Percentiles rank a stretch among this genome's conserved stretches.
phyloP scores from a whole-genome alignment of 495 filamentous ascomycete species.

The Chaetomium cochliodes region DNA sequence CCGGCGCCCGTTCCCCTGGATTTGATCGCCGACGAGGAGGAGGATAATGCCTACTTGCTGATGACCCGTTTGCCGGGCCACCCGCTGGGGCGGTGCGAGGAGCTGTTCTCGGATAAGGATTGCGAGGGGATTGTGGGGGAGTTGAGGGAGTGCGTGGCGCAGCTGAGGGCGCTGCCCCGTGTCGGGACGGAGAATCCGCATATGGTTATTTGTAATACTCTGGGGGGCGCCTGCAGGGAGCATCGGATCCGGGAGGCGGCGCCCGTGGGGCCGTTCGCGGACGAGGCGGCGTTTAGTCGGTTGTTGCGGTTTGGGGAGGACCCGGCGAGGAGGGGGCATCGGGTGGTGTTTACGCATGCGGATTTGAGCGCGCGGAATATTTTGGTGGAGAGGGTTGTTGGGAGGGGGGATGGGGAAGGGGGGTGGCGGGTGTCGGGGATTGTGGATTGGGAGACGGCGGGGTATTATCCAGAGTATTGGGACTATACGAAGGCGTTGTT shows the following conservation, averaged over 20 bases:
- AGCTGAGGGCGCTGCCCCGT: conserved; percentile 31
- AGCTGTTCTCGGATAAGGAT: conserved; percentile 30
- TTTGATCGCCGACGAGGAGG: conserved; percentile 15
- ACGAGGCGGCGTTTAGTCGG: conserved; percentile 38
- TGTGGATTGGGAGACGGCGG: conserved; percentile 50
- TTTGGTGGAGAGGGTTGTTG: conserved; percentile 34
- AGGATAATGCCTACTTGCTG: conserved; percentile 26
- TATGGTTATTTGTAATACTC: conserved; percentile 31
- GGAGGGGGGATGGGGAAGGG: conserved; percentile 23
- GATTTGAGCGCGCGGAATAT: conserved; percentile 52
- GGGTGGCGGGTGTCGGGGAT: conserved; percentile 37
- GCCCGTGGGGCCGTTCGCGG: conserved; percentile 35
- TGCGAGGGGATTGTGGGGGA: conserved; percentile 27
- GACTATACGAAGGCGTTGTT: conserved; percentile 42
- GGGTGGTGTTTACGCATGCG: conserved; percentile 47
- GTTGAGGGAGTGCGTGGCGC: conserved; percentile 31
- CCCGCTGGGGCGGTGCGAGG: conserved; percentile 25
- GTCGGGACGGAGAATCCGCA: conserved; percentile 7
- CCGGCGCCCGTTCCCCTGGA: conserved; percentile 33
- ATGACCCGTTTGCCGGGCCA: conserved; percentile 30
- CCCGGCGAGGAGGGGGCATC: conserved; percentile 32
- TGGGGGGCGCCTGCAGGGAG: conserved; percentile 30
- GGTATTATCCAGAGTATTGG: conserved; percentile 56
- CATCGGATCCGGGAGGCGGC: conserved; percentile 27
- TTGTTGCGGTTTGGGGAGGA: conserved; percentile 33